Base-by-base conservation (phyloP, 148 eudicot species). In the Drosera capensis region DNA sequence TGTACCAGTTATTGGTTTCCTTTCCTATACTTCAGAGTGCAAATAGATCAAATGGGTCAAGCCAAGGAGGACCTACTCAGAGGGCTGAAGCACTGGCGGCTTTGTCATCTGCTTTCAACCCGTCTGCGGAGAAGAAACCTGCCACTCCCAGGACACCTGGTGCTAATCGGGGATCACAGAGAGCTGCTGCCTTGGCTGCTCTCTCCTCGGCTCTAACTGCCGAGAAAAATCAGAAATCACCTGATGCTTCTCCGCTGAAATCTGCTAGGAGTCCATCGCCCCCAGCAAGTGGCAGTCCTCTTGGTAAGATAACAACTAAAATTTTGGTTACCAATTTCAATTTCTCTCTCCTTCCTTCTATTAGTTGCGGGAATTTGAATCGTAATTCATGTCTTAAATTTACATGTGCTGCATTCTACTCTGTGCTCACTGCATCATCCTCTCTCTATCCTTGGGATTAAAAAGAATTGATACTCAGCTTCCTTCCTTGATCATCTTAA, bases 121-220 rank as follows among this genome's bases (percentile, higher is more conserved):
- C 99, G 14, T 55, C 95, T 40, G 59, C 88, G 8, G 73, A 66
- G 30, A 39, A 66, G 25, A 80, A 59, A 63, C 46, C 72, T 60
- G 43, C 54, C 36, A 26, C 82, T 60, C 47, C 82, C 17, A 76
- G 58, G 59, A 46, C 77, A 17, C 54, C 68, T 15, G 71, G 69
- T 43, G 44, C 56, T 18, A 45, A 70, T 49, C 75, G 52, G 65
- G 82, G 82, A 19, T 75, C 99, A 62, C 99, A 90, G 66, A 73
- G 95, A 66, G 88, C 95, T 43, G 88, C 99, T 63, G 99, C 99
- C 40, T 77, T 81, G 45, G 99, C 99, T 71, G 95, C 99, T 57
- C 71, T 90, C 30, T 90, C 99, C 9, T 59, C 71, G 35, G 85
- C 90, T 59, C 79, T 90, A 46, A 85, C 88, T 48, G 99, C 87